phyloP scores from a whole-genome alignment of 2,329 filamentous ascomycete species.

The Lachnum nothofagi region DNA sequence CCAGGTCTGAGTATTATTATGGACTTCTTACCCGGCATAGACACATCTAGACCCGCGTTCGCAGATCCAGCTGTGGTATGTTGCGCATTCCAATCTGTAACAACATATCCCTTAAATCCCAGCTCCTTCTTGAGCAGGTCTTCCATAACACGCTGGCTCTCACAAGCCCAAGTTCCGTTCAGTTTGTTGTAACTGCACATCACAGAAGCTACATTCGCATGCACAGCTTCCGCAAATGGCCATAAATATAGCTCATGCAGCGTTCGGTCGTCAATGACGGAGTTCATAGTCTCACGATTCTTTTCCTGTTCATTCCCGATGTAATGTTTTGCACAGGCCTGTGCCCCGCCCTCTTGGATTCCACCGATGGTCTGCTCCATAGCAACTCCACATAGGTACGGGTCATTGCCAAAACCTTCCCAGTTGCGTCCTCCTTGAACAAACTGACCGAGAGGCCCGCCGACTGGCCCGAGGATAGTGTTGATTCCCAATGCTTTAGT shows the following conservation, averaged over 20 bases:
- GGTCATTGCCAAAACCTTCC: slow-evolving; percentile 69
- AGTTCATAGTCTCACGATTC: too few relatives aligned
- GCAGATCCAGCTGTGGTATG: slow-evolving; percentile 64
- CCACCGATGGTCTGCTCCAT: slow-evolving; percentile 71
- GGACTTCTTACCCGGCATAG: slow-evolving; percentile 72
- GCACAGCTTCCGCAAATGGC: slow-evolving; percentile 79
- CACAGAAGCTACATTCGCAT: slow-evolving; percentile 67
- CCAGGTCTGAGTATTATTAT: too few relatives aligned
- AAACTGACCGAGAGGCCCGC: slow-evolving; percentile 61
- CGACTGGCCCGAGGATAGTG: slow-evolving; percentile 69
- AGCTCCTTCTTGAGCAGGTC: slow-evolving; percentile 78
- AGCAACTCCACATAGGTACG: slow-evolving; percentile 63
- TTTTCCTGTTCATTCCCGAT: slow-evolving; percentile 71
- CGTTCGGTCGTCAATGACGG: slow-evolving; percentile 69
- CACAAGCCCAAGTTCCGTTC: slow-evolving; percentile 64
- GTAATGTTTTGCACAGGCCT: slow-evolving; percentile 78
- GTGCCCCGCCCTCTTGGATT: slow-evolving; percentile 75
- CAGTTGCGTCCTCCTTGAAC: slow-evolving; percentile 65
- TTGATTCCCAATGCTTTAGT: slow-evolving; percentile 70
- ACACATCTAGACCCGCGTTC: slow-evolving; percentile 68
- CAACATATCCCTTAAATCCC: slow-evolving; percentile 79
- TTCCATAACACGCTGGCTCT: slow-evolving; percentile 75
- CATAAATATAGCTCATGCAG: slow-evolving; percentile 75
- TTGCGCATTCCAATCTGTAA: slow-evolving; percentile 82
- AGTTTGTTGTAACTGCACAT: slow-evolving; percentile 80